phyloP scores from a whole-genome alignment of 23 red algal genomes.

The Pyropia haitanensis region DNA sequence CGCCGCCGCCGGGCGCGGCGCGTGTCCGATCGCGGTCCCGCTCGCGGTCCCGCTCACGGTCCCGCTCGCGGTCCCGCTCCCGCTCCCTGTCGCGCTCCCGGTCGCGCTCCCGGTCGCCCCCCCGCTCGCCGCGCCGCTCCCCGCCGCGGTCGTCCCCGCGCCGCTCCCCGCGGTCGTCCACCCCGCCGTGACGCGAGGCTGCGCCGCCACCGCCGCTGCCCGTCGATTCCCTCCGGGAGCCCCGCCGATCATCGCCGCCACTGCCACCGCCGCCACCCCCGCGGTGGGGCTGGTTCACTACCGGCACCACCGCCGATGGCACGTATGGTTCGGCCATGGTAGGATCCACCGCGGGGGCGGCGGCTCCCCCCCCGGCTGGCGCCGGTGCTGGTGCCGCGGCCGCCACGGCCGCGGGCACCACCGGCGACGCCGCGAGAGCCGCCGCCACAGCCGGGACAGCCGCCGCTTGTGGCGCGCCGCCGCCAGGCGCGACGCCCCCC shows the following conservation, averaged over 20 bases:
- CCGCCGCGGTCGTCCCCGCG: too few relatives aligned
- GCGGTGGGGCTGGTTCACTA: too few relatives aligned
- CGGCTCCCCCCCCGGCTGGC: neutral
- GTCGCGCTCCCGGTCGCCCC: conserved; percentile 2
- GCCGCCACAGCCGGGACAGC: neutral
- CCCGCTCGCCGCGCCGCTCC: conserved; percentile 12
- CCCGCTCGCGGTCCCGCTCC: neutral
- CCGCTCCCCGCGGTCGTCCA: too few relatives aligned
- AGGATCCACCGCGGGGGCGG: neutral
- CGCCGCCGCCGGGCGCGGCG: conserved; percentile 1
- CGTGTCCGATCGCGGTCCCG: conserved; percentile 13
- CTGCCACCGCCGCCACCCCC: too few relatives aligned
- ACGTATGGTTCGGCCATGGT: too few relatives aligned
- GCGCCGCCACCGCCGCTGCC: too few relatives aligned
- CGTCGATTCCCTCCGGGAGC: too few relatives aligned
- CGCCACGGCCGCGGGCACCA: neutral
- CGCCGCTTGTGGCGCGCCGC: neutral
- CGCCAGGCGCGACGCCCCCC: neutral
- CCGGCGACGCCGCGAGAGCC: neutral
- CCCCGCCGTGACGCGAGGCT: too few relatives aligned
- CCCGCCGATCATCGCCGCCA: too few relatives aligned
- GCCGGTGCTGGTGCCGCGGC: neutral
- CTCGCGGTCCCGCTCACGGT: neutral
- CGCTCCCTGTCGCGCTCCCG: conserved; percentile 5
- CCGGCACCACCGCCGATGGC: too few relatives aligned